Evolutionary conservation across 352 stramenopile genomes (phyloP).

Genomic region (Phytophthora podocarpi): DNA sequence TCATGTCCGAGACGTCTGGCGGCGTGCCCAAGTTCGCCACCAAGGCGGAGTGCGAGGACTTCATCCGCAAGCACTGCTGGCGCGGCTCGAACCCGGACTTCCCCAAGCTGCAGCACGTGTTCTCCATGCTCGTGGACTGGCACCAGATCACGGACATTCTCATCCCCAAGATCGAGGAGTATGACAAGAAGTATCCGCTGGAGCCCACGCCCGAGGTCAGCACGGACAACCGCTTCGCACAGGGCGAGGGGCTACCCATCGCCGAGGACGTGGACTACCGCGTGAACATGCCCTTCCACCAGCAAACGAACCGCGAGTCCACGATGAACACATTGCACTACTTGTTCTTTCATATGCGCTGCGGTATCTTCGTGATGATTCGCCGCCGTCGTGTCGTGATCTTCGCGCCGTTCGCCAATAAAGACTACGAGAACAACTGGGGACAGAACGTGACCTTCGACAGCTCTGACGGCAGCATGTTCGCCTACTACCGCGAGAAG

Average conservation of each 20-base stretch:
- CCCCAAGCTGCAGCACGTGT: slow-evolving; percentile 91
- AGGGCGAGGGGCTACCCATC: slow-evolving; percentile 55
- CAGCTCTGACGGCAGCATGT: slow-evolving; percentile 86
- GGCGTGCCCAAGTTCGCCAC: slow-evolving; percentile 89
- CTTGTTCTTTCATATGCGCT: slow-evolving; percentile 99
- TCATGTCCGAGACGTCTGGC: slow-evolving; percentile 65
- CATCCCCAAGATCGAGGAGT: slow-evolving; percentile 80
- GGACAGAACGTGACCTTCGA: slow-evolving; percentile 92
- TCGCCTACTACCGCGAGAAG: slow-evolving; percentile 93
- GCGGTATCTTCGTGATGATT: slow-evolving; percentile 99
- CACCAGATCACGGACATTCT: slow-evolving; percentile 76
- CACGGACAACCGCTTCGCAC: slow-evolving; percentile 68
- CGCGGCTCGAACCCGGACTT: slow-evolving; percentile 91
- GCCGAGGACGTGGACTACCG: slow-evolving; percentile 73
- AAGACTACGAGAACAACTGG: slow-evolving; percentile 98
- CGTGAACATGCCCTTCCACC: slow-evolving; percentile 95
- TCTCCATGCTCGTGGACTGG: slow-evolving; percentile 93
- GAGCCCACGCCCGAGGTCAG: slow-evolving; percentile 42
- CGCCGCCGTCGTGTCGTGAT: slow-evolving; percentile 93
- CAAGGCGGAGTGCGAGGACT: slow-evolving; percentile 88
- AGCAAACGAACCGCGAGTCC: slow-evolving; percentile 81
- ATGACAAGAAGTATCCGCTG: slow-evolving; percentile 68
- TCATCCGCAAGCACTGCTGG: slow-evolving; percentile 87
- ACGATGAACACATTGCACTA: slow-evolving; percentile 97
- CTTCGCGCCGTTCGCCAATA: slow-evolving; percentile 98